Base-by-base conservation (phyloP, 176 grass and related monocot species). In the Dactylis glomerata region DNA sequence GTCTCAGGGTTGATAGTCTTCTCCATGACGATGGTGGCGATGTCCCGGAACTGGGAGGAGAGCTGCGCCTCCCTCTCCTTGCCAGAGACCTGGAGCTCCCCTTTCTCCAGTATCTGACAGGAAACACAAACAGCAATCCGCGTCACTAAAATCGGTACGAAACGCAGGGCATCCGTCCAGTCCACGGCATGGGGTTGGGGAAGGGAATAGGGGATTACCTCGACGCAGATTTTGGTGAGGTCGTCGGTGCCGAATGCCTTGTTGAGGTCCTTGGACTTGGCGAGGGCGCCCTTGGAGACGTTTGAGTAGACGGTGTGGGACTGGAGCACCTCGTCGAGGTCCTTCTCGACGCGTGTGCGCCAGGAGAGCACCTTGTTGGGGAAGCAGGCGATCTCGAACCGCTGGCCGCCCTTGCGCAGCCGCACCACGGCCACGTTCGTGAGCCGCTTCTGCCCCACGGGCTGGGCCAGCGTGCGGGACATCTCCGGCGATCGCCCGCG, bases 61-160 rank as follows among this genome's bases (percentile, higher is more conserved):
- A 95, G 83, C 66, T 95, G 90, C 17, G 91, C 94, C 63, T 98
- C 96, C 76, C 96, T 92, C 81, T 98, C 92, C 83, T 98, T 98
- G 56, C 96, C 96, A 36, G 93, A 94, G 49, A 98, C 93, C 89
- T 98, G 95, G 56, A 98, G 92, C 91, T 98, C 96, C 62, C 95
- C 96, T 87, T 98, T 98, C 32, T 95, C 96, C 68, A 98, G 58
- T 73, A 87, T 93, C 93, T 98, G 76, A 78, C n/a, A 17, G 47
- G 47, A 37, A 17, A 30, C 27, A 61, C 34, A 61, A 61, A 0
- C 27, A 75, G 72, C 42, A 47, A 44, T n/a, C n/a, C n/a, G n/a
- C n/a, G n/a, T n/a, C n/a, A n/a, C n/a, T n/a, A n/a, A 1, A 73
- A 20, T 20, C 24, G 19, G 44, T 2, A 73, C 23, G 20, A 72